Evolutionary conservation across 75 land plant genomes (phyloP).

Genomic region (Cupressus sempervirens): DNA sequence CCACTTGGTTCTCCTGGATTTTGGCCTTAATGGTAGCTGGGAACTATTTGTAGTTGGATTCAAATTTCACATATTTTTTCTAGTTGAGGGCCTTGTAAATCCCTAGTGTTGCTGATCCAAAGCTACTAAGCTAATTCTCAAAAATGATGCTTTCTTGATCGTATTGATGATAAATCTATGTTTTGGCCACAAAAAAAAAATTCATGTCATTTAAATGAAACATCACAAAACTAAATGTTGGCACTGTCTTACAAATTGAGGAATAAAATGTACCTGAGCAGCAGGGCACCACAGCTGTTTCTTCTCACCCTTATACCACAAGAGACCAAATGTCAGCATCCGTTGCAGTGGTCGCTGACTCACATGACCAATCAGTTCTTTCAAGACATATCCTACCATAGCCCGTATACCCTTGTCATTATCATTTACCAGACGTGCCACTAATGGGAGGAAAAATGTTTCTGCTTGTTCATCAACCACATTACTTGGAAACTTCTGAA

Average conservation of each 20-base stretch:
- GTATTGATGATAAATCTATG: not conserved
- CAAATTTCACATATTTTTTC: too few relatives aligned
- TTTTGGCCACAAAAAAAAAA: not conserved
- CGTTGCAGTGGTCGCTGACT: conserved; percentile 40
- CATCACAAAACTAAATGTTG: not conserved
- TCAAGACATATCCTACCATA: conserved; percentile 65
- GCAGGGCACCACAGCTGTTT: conserved; percentile 69
- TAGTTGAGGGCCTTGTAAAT: too few relatives aligned
- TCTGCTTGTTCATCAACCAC: conserved; percentile 58
- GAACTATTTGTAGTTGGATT: too few relatives aligned
- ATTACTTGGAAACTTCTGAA: conserved; percentile 67
- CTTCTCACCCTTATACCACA: conserved; percentile 67
- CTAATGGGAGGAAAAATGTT: conserved; percentile 69
- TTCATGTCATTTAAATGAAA: not conserved
- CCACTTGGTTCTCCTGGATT: too few relatives aligned
- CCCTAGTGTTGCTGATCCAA: not conserved
- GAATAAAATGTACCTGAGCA: conserved; percentile 58
- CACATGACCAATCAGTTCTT: conserved; percentile 47
- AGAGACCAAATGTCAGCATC: conserved; percentile 50
- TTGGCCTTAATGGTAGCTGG: too few relatives aligned
- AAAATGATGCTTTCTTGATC: too few relatives aligned
- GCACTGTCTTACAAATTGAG: not conserved
- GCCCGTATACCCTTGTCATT: conserved; percentile 56
- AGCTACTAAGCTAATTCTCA: not conserved
- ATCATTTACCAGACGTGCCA: conserved; percentile 71